phyloP scores from a whole-genome alignment of 1,139 yeast species.

The Scheffersomyces titani region DNA sequence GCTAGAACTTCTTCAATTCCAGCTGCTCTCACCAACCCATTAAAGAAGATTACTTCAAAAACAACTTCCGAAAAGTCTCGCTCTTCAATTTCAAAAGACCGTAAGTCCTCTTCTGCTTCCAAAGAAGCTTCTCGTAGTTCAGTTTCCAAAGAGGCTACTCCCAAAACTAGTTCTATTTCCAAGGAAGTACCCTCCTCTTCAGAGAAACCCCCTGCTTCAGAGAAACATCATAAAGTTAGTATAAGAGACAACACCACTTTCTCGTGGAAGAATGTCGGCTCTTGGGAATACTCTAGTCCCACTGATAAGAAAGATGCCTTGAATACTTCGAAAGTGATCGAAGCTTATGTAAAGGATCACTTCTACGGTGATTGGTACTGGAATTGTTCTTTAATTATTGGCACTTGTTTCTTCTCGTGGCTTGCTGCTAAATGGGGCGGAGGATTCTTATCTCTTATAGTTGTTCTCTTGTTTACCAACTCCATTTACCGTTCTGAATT shows the following conservation, averaged over 20 bases:
- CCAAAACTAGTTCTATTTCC: neutral
- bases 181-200: neutral
- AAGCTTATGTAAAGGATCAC: constrained; percentile 65
- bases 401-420: constrained; percentile 77
- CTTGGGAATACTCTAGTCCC: constrained; percentile 30
- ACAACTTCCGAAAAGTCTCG: neutral
- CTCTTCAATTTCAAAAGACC: neutral
- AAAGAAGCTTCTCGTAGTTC: neutral
- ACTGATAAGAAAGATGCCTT: constrained; percentile 30
- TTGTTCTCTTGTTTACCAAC: constrained; percentile 60
- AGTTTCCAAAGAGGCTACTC: neutral
- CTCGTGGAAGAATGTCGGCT: constrained; percentile 45
- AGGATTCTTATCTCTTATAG: constrained; percentile 51
- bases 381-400: constrained; percentile 63
- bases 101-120: no score
- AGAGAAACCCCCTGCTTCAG: neutral
- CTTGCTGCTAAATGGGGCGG: constrained; percentile 58
- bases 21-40: neutral
- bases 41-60: neutral
- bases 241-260: constrained; percentile 36
- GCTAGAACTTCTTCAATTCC: neutral
- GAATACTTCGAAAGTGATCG: constrained; percentile 34
- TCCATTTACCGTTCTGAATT: constrained; percentile 71
- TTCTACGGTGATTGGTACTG: constrained; percentile 73
- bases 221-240: constrained; percentile 5